A percentile compares a stretch with the other conserved stretches of the same genome.
These are phyloP conservation scores for Euclidium syriacum DNA, from an alignment of 345 rosid species.

Conservation along the genomic window DNA sequence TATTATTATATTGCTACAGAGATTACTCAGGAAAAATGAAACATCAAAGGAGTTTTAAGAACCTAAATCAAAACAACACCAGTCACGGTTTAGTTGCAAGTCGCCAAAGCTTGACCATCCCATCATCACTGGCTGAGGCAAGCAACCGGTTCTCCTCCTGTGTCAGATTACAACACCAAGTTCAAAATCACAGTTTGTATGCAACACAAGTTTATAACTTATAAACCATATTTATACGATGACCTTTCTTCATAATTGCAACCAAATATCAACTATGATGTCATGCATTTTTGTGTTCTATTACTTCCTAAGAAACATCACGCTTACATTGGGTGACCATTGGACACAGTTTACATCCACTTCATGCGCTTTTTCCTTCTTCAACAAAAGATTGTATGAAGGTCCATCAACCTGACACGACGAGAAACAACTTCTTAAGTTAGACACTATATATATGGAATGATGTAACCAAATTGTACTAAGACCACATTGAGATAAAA, in stretches of 20 bases:
- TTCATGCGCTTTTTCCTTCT: constrained; percentile 85
- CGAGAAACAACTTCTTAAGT: constrained; percentile 2
- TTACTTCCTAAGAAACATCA: constrained; percentile 13
- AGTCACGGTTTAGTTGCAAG: constrained; percentile 36
- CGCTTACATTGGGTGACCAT: constrained; percentile 76
- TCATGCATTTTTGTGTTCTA: background rate
- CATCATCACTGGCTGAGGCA: constrained; percentile 89
- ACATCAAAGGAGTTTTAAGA: constrained; percentile 2
- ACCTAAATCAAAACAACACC: background rate
- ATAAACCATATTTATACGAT: background rate
- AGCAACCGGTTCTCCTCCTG: constrained; percentile 40
- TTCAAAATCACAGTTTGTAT: constrained; percentile 2
- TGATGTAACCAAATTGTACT: background rate
- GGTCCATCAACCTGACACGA: constrained; percentile 55
- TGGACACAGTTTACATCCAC: constrained; percentile 84
- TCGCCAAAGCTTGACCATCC: constrained; percentile 72
- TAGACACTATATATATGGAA: background rate
- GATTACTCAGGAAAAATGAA: background rate
- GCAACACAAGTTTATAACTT: background rate
- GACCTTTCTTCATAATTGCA: background rate
- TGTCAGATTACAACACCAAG: background rate
- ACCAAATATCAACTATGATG: background rate
- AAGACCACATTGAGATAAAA: background rate
- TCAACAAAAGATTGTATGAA: constrained; percentile 58
- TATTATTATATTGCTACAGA: background rate